Base-by-base conservation (phyloP, 148 eudicot species). In the Spergularia marina region DNA sequence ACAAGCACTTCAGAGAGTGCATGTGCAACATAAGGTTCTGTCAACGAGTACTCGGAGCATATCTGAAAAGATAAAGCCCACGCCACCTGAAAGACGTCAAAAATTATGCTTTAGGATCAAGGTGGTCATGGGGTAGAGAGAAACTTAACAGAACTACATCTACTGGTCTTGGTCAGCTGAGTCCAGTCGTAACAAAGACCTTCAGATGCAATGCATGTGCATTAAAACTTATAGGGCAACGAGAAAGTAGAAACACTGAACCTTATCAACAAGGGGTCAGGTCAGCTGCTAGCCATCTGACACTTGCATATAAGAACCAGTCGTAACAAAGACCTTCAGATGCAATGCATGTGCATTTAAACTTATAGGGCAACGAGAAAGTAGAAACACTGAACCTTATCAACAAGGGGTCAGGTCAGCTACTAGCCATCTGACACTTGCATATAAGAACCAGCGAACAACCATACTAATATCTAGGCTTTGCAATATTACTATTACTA, bases 11-110 rank as follows among this genome's bases (percentile, higher is more conserved):
- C 82, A 20, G 89, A 85, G 73, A 89, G 79, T 66, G 77, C 69
- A 78, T 79, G 82, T 53, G 95, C 87, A 62, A 90, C 90, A 80
- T 87, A 84, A 64, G 98, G 97, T 83, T 93, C 98, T 44, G 97
- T 91, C 78, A 93, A 76, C 49, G 94, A 86, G 63, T 77, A 49
- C 53, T 88, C 91, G 10, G 89, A 83, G 73, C 66, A 69, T 52
- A 93, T 91, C 64, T 80, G 78, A 77, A 86, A 89, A 52, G 92
- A 87, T 47, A 87, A 77, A 74, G 91, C 97, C 92, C 87, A 82
- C 13, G 91, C 83, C 86, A 87, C 94, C 98, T 93, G 82, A 59
- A 73, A 62, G 77, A 84, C 34, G 68, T 30, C 70, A 74, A 60
- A 53, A 44, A 53, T 77, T 52, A 76, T 49, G 53, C 65, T 17